A percentile compares a stretch with the other conserved stretches of the same genome.
These are phyloP conservation scores for Petasospora fabianii DNA, from an alignment of 1,139 yeast genomes.

Conservation along the genomic window DNA sequence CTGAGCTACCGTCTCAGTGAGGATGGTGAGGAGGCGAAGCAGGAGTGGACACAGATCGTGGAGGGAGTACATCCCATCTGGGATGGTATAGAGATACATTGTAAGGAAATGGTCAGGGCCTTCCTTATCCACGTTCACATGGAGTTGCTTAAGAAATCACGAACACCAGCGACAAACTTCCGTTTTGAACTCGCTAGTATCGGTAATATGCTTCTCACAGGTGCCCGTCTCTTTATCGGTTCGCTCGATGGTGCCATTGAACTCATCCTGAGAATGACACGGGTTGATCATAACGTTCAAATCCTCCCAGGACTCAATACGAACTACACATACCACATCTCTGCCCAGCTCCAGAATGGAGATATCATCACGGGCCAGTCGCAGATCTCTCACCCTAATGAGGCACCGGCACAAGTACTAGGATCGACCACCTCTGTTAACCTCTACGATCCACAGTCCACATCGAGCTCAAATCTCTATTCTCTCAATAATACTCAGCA, in stretches of 20 bases:
- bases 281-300: conserved; percentile 49
- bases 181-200: conserved; percentile 75
- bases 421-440: conserved; percentile 15
- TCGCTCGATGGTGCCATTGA: conserved; percentile 84
- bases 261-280: conserved; percentile 62
- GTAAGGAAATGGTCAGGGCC: conserved; percentile 71
- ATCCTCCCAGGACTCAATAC: conserved; percentile 84
- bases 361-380: conserved; percentile 86
- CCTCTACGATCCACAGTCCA: conserved; percentile 8
- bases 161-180: conserved; percentile 54
- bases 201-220: conserved; percentile 82
- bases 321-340: conserved; percentile 80
- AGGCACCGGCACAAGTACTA: conserved; percentile 9
- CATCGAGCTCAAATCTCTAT: conserved; percentile 1
- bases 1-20: conserved; percentile 60
- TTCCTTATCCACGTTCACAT: conserved; percentile 77
- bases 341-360: conserved; percentile 71
- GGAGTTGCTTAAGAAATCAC: conserved; percentile 68
- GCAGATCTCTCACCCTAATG: conserved; percentile 81
- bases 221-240: conserved; percentile 77
- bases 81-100: conserved; percentile 56
- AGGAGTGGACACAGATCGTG: conserved; percentile 74
- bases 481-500: conserved; percentile 24
- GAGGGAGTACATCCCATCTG: conserved; percentile 77
- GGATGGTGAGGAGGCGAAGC: conserved; percentile 51